These are phyloP conservation scores for Chalaropsis thielavioides DNA, from an alignment of 2,329 filamentous ascomycete genomes.

Conservation along the genomic window DNA sequence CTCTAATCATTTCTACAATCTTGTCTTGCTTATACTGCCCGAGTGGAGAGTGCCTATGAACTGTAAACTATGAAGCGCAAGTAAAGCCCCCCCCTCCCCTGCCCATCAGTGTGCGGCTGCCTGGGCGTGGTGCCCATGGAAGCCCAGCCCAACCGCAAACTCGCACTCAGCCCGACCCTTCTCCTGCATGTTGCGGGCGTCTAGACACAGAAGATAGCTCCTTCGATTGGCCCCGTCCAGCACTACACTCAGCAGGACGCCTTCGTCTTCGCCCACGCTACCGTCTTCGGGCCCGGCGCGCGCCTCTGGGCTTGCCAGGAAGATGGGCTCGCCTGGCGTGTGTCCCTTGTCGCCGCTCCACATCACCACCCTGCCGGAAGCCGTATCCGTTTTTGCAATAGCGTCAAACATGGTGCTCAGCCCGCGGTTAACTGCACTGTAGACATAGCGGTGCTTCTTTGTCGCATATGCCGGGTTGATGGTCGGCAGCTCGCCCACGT, in stretches of 20 bases:
- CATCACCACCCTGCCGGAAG: slow-evolving; percentile 34
- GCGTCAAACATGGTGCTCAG: slow-evolving; percentile 46
- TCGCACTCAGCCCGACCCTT: slow-evolving; percentile 47
- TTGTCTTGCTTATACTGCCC: not conserved
- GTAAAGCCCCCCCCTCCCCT: not conserved
- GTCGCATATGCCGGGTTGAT: slow-evolving; percentile 46
- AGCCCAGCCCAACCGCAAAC: slow-evolving; percentile 46
- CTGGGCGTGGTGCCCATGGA: slow-evolving; percentile 43
- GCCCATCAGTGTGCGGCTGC: not conserved
- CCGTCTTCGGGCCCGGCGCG: slow-evolving; percentile 38
- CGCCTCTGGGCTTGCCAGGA: slow-evolving; percentile 35
- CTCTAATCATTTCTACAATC: not conserved
- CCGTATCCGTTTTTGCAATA: slow-evolving; percentile 50
- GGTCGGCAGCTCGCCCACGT: slow-evolving; percentile 48
- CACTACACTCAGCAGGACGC: slow-evolving; percentile 47
- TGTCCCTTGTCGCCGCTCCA: slow-evolving; percentile 47
- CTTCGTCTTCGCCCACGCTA: slow-evolving; percentile 49
- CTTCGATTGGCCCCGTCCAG: slow-evolving; percentile 43
- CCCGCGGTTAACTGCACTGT: slow-evolving; percentile 41
- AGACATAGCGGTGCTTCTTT: slow-evolving; percentile 44
- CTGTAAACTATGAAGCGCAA: not conserved
- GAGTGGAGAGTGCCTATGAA: not conserved
- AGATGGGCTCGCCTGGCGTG: slow-evolving; percentile 56
- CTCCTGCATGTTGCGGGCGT: slow-evolving; percentile 49
- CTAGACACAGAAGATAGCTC: slow-evolving; percentile 52